Evolutionary conservation across 1,284 basidiomycete species (phyloP).

Genomic region (Bjerkandera adusta): DNA sequence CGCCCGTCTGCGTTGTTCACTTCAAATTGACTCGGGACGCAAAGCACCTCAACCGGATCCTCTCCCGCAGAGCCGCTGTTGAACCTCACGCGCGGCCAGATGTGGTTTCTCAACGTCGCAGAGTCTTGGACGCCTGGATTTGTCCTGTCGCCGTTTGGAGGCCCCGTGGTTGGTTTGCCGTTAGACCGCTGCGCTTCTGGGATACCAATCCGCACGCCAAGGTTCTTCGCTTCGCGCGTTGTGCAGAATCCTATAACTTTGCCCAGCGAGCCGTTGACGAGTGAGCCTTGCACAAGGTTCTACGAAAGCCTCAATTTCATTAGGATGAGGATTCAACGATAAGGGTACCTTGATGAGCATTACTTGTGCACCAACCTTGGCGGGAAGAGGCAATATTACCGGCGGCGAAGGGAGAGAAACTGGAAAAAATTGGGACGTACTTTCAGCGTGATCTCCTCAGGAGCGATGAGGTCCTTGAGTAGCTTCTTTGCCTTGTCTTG

Average conservation of each 20-base stretch:
- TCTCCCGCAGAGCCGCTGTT: not conserved
- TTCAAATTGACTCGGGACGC: slow-evolving; percentile 54
- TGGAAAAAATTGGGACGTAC: not conserved
- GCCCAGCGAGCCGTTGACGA: slow-evolving; percentile 92
- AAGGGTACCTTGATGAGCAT: slow-evolving; percentile 73
- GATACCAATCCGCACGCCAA: slow-evolving; percentile 6
- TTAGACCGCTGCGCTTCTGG: not conserved
- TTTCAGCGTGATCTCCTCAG: slow-evolving; percentile 11
- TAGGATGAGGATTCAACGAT: not conserved
- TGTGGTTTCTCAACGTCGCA: not conserved
- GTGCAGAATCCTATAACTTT: slow-evolving; percentile 65
- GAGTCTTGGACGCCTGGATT: not conserved
- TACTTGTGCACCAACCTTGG: slow-evolving; percentile 55
- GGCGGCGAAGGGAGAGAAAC: not conserved
- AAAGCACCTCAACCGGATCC: slow-evolving; percentile 43
- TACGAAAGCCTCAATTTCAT: not conserved
- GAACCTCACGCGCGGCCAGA: slow-evolving; percentile 59
- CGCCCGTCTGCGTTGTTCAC: slow-evolving; percentile 51
- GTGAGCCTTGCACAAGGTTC: slow-evolving; percentile 27
- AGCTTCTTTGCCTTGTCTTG: slow-evolving; percentile 21
- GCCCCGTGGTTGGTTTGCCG: too few species aligned
- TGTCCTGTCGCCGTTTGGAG: not conserved
- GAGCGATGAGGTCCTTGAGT: slow-evolving; percentile 28
- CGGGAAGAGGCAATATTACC: too few species aligned
- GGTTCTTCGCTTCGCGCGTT: slow-evolving; percentile 10